phyloP scores from a whole-genome alignment of 139 green algal genomes.

The Dunaliella sp. region DNA sequence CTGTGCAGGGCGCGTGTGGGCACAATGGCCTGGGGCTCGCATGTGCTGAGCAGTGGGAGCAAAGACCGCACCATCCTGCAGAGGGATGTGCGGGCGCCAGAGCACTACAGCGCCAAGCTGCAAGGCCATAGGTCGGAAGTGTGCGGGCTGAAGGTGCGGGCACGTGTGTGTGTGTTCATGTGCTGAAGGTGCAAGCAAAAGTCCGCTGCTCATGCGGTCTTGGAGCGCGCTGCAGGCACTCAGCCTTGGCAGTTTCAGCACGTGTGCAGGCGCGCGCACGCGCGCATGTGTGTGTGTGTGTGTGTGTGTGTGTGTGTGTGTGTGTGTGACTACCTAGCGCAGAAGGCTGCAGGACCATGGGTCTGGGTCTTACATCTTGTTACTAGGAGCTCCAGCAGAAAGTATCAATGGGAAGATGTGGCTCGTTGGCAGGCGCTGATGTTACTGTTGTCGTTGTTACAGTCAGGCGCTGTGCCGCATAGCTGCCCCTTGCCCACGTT shows the following conservation, averaged over 20 bases:
- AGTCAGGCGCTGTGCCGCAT: too few relatives aligned
- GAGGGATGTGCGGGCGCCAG: constrained; percentile 80
- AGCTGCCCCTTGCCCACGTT: too few relatives aligned
- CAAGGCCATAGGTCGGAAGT: constrained; percentile 86
- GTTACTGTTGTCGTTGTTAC: too few relatives aligned
- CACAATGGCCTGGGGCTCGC: constrained; percentile 76
- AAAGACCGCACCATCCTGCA: constrained; percentile 88
- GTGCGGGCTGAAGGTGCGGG: constrained; percentile 55
- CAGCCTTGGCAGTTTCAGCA: too few relatives aligned
- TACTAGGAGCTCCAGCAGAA: too few relatives aligned
- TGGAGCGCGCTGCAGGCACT: too few relatives aligned
- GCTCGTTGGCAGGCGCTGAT: too few relatives aligned
- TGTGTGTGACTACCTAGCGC: neutral
- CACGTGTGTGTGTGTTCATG: neutral
- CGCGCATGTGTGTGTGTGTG: too few relatives aligned
- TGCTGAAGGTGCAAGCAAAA: too few relatives aligned
- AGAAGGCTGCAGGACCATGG: neutral
- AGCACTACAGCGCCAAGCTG: constrained; percentile 60
- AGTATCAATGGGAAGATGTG: too few relatives aligned
- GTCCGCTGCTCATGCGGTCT: too few relatives aligned
- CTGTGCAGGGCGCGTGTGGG: constrained; percentile 32
- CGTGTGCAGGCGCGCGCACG: too few relatives aligned
- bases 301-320: neutral
- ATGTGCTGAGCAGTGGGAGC: constrained; percentile 82
- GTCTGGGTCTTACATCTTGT: neutral